Base-by-base conservation (phyloP, 2,329 filamentous ascomycete species). In the Pseudovirgaria hyperparasitica region DNA sequence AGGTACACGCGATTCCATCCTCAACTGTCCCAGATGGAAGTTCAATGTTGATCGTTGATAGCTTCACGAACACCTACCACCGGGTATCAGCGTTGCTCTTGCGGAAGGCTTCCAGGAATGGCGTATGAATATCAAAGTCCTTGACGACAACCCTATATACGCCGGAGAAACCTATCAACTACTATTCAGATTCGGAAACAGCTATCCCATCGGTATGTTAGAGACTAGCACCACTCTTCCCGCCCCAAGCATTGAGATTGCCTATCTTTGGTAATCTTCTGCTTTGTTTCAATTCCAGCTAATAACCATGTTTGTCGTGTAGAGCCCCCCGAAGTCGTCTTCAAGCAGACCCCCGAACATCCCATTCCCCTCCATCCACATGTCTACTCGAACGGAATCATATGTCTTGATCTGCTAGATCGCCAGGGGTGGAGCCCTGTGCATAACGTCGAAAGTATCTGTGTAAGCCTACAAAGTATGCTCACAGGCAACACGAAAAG, bases 401-500 rank as follows among this genome's bases (percentile, higher is more conserved):
- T 98, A 50, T 98, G 90, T 47, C 77, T 98, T 25, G 90, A 98
- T 44, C 70, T 98, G 2, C 73, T 98, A 6, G 84, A 84, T 27
- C 65, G 70, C 7, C 76, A 84, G 37, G 90, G 90, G 30, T 98
- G 90, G 90, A 90, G 80, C 25, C 90, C 90, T 0, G 87, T 98
- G 0, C 90, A 98, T 51, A 94, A 87, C 32, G 90, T 94, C 6
- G 87, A 96, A 62, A 92, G 81, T 46, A 76, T 98, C 15, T 94
- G 85, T 62, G 90, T 98, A 72, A 92, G 84, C 54, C 70, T 98
- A 29, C 90, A 98, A 58, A 93, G 84, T 60, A 98, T 98, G 90
- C 58, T 98, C 47, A 94, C 90, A 2, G 85, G 87, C 34, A 98
- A 98, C 53, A 78, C 72, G 8, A 87, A 86, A 58, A 78, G 87